Base-by-base conservation (phyloP, 2,329 filamentous ascomycete species). In the Fusarium palustre region DNA sequence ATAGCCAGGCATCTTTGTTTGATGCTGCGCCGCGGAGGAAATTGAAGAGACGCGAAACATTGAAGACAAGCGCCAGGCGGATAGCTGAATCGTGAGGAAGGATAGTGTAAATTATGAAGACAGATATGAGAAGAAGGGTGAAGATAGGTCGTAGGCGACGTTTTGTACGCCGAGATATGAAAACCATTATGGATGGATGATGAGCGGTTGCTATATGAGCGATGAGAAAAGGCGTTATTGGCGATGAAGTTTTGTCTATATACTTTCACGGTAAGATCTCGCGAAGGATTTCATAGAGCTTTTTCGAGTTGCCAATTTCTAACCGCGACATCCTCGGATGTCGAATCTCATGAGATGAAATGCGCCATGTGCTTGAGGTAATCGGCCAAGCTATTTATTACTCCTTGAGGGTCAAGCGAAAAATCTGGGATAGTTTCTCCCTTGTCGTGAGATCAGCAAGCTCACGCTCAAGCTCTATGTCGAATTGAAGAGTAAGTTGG, bases 1-100 rank as follows among this genome's bases (percentile, higher is more conserved):
- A 66, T 20, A 86, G 75, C 80, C 82, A 84, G 31, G 79, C 79
- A 58, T 85, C 83, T 71, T 75, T 74, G 31, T 76, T 70, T 16
- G 73, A 68, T 36, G 72, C 59, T 10, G 75, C 67, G 25, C 69
- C 70, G 30, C 74, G 75, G 18, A 82, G 59, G 25, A 72, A 59
- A 53, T 78, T 76, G 42, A 75, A 67, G 34, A 79, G 52, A n/a
- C 79, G 77, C 30, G 73, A 68, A 12, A 59, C 42, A 57, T 80
- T 80, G 70, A 80, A 80, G 55, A 72, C 68, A 46, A 80, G 31
- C 20, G 79, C 78, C 13, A 80, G 70, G 15, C 78, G 76, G 46
- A 78, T 56, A 13, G 74, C 60, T 12, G 79, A 79, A 64, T 78
- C 76, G 16, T 75, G 75, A 12, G 79, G 78, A n/a, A 78, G 74